Evolutionary conservation across 139 green algal genomes (phyloP), one percentile per base, ranked within the genome.

Genomic region (Haematococcus lacustris): DNA sequence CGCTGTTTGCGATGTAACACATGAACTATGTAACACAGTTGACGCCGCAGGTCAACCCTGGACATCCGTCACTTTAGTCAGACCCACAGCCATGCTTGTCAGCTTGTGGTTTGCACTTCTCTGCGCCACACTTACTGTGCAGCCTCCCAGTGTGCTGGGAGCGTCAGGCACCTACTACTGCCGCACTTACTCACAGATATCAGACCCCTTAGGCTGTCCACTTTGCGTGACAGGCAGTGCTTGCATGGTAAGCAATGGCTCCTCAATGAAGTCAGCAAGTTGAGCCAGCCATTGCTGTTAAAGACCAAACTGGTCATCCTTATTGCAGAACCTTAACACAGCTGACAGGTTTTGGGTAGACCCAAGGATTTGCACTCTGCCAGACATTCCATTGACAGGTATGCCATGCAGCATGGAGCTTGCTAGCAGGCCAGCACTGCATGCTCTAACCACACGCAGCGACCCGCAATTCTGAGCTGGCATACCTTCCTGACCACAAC

Each of bases 291-390:
- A 57, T 57, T 57, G 47, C 47, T 66, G 30, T 39, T 32, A 66
- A 32, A 39, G 30, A 38, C 28, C 9, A 66, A 32, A 28, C 60
- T 41, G 60, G 57, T 33, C 4, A 25, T 13, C 60, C 38, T 32
- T 7, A 5, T 17, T 51, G 25, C 67, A 79, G 74, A 35, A 4
- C 28, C 35, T 79, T 6, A 67, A 32, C 25, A 68, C 41, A 2
- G 68, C 67, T 0, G 74, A 79, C 67, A 51, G 68, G 34, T 79
- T 71, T 38, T 71, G 51, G 3, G 63, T 51, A 1, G 53, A 71
- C n/a, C 2, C 59, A 3, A 5, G 34, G 17, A 50, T 71, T 28
- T 79, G 74, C 74, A 60, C 68, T 0, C 68, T 79, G 35, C 74
- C 74, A 0, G 32, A 74, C 60, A 39, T 68, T 0, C 39, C 26